Evolutionary conservation across 1,139 yeast genomes (phyloP).

Genomic region (Arxiozyma slooffiae): DNA sequence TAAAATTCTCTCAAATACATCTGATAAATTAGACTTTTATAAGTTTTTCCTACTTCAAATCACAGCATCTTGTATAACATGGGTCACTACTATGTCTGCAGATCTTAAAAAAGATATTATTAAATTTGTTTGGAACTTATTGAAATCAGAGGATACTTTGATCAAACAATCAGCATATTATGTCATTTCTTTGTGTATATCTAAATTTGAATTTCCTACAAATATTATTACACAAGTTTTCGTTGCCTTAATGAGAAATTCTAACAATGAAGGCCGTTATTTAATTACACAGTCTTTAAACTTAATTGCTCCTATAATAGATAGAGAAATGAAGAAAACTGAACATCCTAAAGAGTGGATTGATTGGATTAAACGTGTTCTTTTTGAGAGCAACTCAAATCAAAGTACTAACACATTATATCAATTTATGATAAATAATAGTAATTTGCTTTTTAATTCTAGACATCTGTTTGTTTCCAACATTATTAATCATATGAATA

Average conservation of each 20-base stretch:
- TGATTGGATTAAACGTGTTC: constrained; percentile 87
- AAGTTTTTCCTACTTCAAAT: constrained; percentile 72
- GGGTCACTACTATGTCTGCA: constrained; percentile 51
- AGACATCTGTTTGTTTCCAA: constrained; percentile 84
- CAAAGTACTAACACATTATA: constrained; percentile 55
- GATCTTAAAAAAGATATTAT: constrained; percentile 78
- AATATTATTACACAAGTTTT: constrained; percentile 86
- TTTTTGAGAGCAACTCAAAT: constrained; percentile 84
- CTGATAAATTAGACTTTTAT: constrained; percentile 66
- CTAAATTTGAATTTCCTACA: constrained; percentile 81
- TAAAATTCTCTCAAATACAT: constrained; percentile 41
- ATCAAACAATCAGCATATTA: constrained; percentile 92
- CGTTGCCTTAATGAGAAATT: constrained; percentile 77
- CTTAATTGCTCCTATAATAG: constrained; percentile 79
- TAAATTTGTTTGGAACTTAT: constrained; percentile 89
- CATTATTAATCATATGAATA: constrained; percentile 91
- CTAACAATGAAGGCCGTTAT: constrained; percentile 75
- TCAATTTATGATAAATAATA: constrained; percentile 80
- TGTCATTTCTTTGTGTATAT: constrained; percentile 75
- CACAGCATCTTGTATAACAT: constrained; percentile 66
- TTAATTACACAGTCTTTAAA: constrained; percentile 84
- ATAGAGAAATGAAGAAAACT: constrained; percentile 50
- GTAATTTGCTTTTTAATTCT: constrained; percentile 73
- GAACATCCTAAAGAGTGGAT: constrained; percentile 73
- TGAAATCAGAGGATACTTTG: constrained; percentile 78